Conservation (phyloP, 306 rosid species). For the Cucurbita argyrosperma region DNA sequence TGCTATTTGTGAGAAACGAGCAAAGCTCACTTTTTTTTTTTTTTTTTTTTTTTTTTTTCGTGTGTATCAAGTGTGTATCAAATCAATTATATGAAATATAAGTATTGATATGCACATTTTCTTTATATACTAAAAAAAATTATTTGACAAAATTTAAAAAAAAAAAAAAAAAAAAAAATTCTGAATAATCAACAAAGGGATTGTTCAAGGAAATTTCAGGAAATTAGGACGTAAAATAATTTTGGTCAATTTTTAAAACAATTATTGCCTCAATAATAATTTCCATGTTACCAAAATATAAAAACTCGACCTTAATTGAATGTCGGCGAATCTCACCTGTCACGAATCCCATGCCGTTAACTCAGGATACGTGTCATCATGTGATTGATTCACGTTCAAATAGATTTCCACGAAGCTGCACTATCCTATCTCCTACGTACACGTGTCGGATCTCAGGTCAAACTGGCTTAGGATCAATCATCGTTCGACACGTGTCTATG, state of each 20-base stretch:
- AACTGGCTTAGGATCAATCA: background rate
- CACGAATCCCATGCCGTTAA: background rate
- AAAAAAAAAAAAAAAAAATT: too few relatives aligned
- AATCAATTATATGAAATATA: too few relatives aligned
- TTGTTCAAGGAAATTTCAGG: background rate
- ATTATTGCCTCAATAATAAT: conserved; percentile 6
- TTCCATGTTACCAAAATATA: conserved; percentile 15
- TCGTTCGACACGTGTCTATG: conserved; percentile 27
- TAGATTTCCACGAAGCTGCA: background rate
- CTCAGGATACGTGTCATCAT: background rate
- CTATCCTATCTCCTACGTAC: background rate
- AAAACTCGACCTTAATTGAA: background rate
- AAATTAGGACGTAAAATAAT: background rate
- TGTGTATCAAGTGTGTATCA: too few relatives aligned
- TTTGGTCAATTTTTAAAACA: background rate
- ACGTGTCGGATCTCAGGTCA: background rate
- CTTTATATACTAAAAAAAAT: too few relatives aligned
- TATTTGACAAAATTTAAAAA: too few relatives aligned
- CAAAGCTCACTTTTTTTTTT: too few relatives aligned
- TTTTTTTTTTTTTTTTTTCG: too few relatives aligned
- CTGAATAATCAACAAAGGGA: too few relatives aligned
- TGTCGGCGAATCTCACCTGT: conserved; percentile 36
- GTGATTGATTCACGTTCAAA: background rate
- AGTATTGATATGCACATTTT: too few relatives aligned
- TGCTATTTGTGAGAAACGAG: too few relatives aligned